Evolutionary conservation across 202 grass and related monocot species (phyloP).

Genomic region (Setaria italica): DNA sequence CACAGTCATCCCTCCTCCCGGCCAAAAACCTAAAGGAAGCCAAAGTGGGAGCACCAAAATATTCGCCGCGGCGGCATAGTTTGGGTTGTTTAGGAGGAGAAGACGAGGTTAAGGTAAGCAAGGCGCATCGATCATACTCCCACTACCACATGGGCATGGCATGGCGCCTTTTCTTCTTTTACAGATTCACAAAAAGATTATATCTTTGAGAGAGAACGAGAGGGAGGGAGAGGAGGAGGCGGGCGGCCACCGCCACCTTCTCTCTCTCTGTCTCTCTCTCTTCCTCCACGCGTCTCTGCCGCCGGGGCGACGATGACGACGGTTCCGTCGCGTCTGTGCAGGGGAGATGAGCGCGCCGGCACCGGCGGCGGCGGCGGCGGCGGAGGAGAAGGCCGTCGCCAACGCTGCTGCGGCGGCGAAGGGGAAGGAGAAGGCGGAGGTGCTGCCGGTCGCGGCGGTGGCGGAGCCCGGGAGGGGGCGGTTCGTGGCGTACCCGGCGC

Average conservation of each 20-base stretch:
- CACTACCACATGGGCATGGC: conserved; percentile 14
- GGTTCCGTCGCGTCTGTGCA: conserved; percentile 52
- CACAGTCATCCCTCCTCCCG: conserved; percentile 42
- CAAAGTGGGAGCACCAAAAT: conserved; percentile 47
- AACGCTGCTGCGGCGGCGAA: conserved; percentile 24
- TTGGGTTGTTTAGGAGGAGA: conserved; percentile 16
- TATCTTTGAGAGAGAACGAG: conserved; percentile 3
- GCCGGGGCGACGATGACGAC: conserved; percentile 42
- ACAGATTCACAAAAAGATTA: conserved; percentile 1
- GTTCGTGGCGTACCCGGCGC: conserved; percentile 52
- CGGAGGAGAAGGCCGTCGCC: conserved; percentile 6
- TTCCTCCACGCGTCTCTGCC: background rate
- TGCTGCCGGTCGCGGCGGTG: background rate
- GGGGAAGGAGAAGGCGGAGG: conserved; percentile 43
- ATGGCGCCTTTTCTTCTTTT: conserved; percentile 21
- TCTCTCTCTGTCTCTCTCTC: background rate
- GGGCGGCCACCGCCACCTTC: conserved; percentile 20
- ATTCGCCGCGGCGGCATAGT: conserved; percentile 42
- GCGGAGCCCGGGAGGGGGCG: conserved; percentile 12
- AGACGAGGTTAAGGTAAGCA: conserved; percentile 39
- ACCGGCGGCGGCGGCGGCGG: background rate
- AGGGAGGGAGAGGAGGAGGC: background rate
- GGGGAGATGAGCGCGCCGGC: conserved; percentile 47
- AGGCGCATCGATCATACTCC: conserved; percentile 23
- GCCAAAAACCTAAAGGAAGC: conserved; percentile 26